phyloP scores from a whole-genome alignment of 2,329 filamentous ascomycete species.

The Neurospora crassa region DNA sequence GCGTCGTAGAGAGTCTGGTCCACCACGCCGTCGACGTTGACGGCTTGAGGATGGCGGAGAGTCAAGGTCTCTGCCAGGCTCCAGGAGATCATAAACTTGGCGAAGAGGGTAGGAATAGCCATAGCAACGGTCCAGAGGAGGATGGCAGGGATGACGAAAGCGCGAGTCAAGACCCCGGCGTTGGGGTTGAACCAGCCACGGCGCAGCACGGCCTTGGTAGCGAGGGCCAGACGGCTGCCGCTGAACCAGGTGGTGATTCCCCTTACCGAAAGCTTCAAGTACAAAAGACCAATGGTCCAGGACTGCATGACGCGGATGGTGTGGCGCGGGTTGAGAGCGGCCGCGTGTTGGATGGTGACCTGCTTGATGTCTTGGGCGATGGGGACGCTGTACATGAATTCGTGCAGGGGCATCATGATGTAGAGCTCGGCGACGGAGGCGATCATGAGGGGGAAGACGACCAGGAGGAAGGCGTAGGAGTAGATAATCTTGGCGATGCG shows the following conservation, averaged over 20 bases:
- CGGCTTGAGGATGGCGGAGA: not conserved
- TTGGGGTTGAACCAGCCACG: conserved; percentile 74
- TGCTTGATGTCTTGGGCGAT: conserved; percentile 16
- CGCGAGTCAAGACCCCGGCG: conserved; percentile 67
- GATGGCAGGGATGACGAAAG: conserved; percentile 70
- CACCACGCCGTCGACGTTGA: conserved; percentile 9
- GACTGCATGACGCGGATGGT: conserved; percentile 82
- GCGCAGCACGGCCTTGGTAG: conserved; percentile 63
- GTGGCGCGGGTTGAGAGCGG: conserved; percentile 38
- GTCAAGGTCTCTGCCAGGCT: conserved; percentile 11
- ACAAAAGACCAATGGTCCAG: conserved; percentile 88
- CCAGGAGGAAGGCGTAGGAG: conserved; percentile 61
- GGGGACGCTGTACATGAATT: conserved; percentile 48
- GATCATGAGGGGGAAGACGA: conserved; percentile 75
- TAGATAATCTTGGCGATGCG: conserved; percentile 51
- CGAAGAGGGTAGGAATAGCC: conserved; percentile 51
- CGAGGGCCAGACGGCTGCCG: conserved; percentile 61
- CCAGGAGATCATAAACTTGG: conserved; percentile 38
- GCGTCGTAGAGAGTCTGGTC: conserved; percentile 19
- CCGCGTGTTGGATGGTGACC: conserved; percentile 18
- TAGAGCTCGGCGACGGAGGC: conserved; percentile 81
- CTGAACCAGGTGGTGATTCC: conserved; percentile 59
- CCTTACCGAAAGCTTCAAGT: conserved; percentile 69
- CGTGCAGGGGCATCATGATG: conserved; percentile 75
- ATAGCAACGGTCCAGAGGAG: conserved; percentile 55